Evolutionary conservation across 2,329 filamentous ascomycete species (phyloP), one percentile per base, ranked within the genome.

Genomic region (Monilinia laxa): DNA sequence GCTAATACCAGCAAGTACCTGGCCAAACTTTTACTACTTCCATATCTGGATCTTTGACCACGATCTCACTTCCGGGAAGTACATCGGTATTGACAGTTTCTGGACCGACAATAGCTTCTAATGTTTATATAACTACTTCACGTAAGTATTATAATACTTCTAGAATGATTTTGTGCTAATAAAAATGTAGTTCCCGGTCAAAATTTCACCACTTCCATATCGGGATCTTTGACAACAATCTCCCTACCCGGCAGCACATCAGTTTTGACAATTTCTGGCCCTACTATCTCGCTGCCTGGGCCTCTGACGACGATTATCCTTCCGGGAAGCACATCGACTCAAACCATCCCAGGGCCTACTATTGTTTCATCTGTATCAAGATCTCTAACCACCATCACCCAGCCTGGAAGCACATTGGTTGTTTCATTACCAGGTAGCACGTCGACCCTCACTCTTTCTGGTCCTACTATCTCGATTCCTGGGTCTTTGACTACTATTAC

Each of bases 41-140:
- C 18, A 68, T 68, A 18, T 71, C 68, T 10, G 68, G 68, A 23
- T 67, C 67, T 28, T 38, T 68, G 10, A 71, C 70, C 25, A 68
- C 59, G 5, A 64, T 65, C 28, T 59, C 56, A 3, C 52, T 65
- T 14, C 56, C 68, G 11, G 51, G 62, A 2, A 70, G 59, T 3
- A 66, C 58, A 45, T 40, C 62, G n/a, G 28, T 59, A 1, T 54
- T 52, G 10, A 38, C 52, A 25, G 20, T 68, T 35, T 16, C 63
- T 2, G 57, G 57, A 20, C 57, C 57, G 18, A 65, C 54, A 9
- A 7, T 63, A 25, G 38, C 28, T 3, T 49, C 49, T 11, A 28
- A 38, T 25, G 25, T 45, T 18, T 51, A 47, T 14, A 38, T 60
- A 12, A 60, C 58, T 60, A 49, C 45, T 20, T 49, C 58, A 49